These are phyloP conservation scores for Adansonia rubrostipa DNA, from an alignment of 441 rosid genomes.

Conservation along the genomic window DNA sequence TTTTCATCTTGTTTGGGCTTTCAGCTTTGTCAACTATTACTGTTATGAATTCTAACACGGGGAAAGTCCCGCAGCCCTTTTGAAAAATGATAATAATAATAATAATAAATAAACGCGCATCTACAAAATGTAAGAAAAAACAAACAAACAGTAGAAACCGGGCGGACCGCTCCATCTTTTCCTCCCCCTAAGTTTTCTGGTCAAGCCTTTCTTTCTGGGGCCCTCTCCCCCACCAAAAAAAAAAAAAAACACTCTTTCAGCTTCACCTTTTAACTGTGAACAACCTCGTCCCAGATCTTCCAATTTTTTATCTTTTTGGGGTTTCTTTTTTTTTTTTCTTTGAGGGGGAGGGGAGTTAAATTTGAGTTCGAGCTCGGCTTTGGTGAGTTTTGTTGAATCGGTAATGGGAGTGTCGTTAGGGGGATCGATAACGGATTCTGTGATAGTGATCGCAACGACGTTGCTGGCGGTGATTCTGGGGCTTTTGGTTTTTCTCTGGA, in stretches of 20 bases:
- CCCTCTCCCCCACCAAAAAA: not conserved
- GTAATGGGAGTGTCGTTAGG: conserved; percentile 52
- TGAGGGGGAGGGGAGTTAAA: conserved; percentile 12
- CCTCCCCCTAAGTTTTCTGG: not conserved
- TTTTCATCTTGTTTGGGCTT: not conserved
- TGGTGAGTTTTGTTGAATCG: conserved; percentile 65
- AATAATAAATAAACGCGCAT: not conserved
- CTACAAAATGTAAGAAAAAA: not conserved
- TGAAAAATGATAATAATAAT: too few species aligned
- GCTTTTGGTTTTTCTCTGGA: conserved; percentile 55
- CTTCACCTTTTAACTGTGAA: not conserved
- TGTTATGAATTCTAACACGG: not conserved
- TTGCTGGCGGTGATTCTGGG: conserved; percentile 64
- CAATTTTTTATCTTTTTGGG: too few species aligned
- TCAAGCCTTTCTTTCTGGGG: conserved; percentile 17
- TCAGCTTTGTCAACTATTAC: not conserved
- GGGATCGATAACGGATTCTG: conserved; percentile 46
- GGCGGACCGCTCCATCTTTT: not conserved
- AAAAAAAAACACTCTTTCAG: not conserved
- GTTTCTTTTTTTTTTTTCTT: not conserved
- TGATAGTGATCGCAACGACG: conserved; percentile 56
- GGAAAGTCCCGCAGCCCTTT: not conserved
- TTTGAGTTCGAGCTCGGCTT: conserved; percentile 57
- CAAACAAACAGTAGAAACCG: not conserved
- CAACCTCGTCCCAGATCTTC: not conserved